Evolutionary conservation across 768 basidiomycete species (phyloP).

Genomic region (Rhizopogon vulgaris): DNA sequence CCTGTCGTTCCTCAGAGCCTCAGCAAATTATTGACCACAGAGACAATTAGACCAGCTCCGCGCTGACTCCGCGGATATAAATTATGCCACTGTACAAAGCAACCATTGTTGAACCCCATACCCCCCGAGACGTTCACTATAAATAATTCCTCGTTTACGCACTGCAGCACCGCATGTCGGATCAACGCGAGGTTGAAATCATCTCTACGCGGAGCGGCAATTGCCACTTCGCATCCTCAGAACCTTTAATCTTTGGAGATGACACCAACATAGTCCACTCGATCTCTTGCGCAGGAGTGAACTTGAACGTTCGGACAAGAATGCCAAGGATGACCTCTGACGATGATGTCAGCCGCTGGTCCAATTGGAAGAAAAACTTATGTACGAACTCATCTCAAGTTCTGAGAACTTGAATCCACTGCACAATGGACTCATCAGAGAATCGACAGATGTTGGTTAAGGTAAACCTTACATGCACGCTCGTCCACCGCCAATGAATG

Average conservation of each 20-base stretch:
- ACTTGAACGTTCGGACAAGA: conserved; percentile 4
- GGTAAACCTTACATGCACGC: conserved; percentile 35
- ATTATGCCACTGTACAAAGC: too few species aligned
- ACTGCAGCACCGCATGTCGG: neutral
- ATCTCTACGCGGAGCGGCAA: conserved; percentile 4
- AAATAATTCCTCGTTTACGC: neutral
- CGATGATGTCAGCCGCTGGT: neutral
- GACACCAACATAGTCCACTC: conserved; percentile 6
- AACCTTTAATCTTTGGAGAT: conserved; percentile 5
- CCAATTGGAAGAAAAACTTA: neutral
- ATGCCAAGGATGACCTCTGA: conserved; percentile 2
- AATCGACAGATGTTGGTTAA: conserved; percentile 39
- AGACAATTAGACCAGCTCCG: too few species aligned
- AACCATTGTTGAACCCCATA: too few species aligned
- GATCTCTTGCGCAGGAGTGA: conserved; percentile 5
- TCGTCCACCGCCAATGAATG: conserved; percentile 41
- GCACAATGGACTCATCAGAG: neutral
- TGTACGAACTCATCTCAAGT: conserved; percentile 42
- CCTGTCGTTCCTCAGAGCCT: too few species aligned
- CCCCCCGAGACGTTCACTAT: too few species aligned
- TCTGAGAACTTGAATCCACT: conserved; percentile 41
- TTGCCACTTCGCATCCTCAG: neutral
- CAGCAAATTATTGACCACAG: too few species aligned
- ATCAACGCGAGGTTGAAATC: neutral
- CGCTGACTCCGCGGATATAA: too few species aligned